Evolutionary conservation across 176 grass and related monocot species (phyloP).

Genomic region (Triticum dicoccoides): DNA sequence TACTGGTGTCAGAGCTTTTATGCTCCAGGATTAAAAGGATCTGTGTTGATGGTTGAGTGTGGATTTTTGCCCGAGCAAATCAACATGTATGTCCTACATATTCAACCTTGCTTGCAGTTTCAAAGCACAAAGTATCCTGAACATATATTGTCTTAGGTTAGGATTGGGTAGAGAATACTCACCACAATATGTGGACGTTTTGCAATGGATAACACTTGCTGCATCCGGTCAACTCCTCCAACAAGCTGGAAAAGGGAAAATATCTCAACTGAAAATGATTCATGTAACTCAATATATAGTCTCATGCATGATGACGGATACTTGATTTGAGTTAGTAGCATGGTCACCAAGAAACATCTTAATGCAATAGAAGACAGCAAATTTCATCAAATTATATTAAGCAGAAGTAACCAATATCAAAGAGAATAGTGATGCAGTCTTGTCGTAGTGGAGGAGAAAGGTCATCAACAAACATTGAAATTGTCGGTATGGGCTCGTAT

Average conservation of each 20-base stretch:
- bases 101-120: not conserved
- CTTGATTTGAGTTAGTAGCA: not conserved
- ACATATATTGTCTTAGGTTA: not conserved
- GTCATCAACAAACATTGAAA: not conserved
- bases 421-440: not conserved
- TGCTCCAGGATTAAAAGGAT: not conserved
- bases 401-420: not conserved
- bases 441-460: not conserved
- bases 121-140: not conserved
- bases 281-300: not conserved
- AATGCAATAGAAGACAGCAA: not conserved
- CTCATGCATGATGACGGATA: not conserved
- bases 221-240: conserved; percentile 78
- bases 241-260: conserved; percentile 57
- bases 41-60: not conserved
- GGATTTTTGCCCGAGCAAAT: not conserved
- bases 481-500: not conserved
- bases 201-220: conserved; percentile 68
- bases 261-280: not conserved
- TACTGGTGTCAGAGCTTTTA: not conserved
- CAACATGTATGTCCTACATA: not conserved
- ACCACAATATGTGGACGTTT: conserved; percentile 88
- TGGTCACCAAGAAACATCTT: not conserved
- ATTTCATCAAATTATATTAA: not conserved
- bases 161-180: conserved; percentile 7